Evolutionary conservation across 1,139 yeast species (phyloP).

Genomic region (Geotrichum histeridarum): DNA sequence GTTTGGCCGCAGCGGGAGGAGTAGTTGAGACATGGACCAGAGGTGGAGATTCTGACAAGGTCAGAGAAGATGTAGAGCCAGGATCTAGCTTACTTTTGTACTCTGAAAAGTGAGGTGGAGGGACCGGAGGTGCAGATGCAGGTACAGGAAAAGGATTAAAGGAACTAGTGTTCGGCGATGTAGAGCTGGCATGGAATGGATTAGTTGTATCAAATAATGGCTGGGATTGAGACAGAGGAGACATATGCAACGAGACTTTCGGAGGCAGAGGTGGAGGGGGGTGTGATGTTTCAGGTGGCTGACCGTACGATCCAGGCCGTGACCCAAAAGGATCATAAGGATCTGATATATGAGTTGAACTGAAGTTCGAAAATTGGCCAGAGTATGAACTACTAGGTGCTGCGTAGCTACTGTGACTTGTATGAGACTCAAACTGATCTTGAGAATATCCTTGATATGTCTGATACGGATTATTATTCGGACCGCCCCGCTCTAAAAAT

Average conservation of each 20-base stretch:
- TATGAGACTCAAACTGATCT: not conserved
- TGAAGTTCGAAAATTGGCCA: not conserved
- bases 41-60: not conserved
- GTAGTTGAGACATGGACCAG: not conserved
- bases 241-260: constrained; percentile 10
- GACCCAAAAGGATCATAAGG: constrained; percentile 5
- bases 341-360: not conserved
- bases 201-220: constrained; percentile 6
- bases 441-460: constrained; percentile 4
- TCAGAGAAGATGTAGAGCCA: constrained; percentile 1
- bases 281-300: not conserved
- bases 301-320: not conserved
- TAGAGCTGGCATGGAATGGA: not conserved
- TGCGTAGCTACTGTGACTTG: not conserved
- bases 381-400: not conserved
- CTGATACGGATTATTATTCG: constrained; percentile 18
- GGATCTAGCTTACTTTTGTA: constrained; percentile 7
- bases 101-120: constrained; percentile 9
- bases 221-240: constrained; percentile 3
- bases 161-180: not conserved
- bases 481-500: constrained; percentile 25
- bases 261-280: constrained; percentile 18
- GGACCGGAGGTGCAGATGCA: not conserved
- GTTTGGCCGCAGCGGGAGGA: not conserved
- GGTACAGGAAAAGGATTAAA: not conserved